Conservation (phyloP, 345 rosid species). For the Boechera divaricarpa region DNA sequence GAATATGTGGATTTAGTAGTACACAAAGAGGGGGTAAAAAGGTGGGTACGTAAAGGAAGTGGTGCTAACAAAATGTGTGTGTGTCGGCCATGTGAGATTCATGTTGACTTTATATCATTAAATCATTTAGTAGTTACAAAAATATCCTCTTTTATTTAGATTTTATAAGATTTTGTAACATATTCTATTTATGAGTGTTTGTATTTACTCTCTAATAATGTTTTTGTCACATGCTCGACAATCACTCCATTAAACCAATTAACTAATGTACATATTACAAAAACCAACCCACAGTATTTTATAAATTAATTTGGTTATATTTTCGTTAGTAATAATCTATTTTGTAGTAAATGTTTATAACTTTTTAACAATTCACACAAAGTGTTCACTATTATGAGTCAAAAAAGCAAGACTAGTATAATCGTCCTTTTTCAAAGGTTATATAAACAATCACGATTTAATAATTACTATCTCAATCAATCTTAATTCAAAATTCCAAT, state of each 20-base stretch:
- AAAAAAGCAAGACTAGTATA: constrained; percentile 25
- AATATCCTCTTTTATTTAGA: constrained; percentile 3
- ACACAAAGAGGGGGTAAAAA: constrained; percentile 5
- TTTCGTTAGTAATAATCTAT: constrained; percentile 1
- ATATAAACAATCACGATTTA: constrained; percentile 38
- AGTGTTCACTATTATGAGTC: constrained; percentile 24
- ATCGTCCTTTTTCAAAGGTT: constrained; percentile 20
- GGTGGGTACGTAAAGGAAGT: constrained; percentile 34
- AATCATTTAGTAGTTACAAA: constrained; percentile 32
- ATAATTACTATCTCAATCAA: constrained; percentile 41
- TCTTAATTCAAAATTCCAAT: constrained; percentile 36
- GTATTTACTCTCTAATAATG: constrained; percentile 27
- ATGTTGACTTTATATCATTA: constrained; percentile 44
- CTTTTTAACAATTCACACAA: constrained; percentile 18
- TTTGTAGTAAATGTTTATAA: neutral
- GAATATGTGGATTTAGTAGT: constrained; percentile 34
- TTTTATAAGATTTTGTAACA: constrained; percentile 30
- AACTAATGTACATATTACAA: neutral
- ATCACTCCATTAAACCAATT: constrained; percentile 31
- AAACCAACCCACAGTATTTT: neutral
- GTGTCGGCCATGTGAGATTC: constrained; percentile 66
- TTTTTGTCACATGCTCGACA: constrained; percentile 35
- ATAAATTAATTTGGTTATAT: neutral
- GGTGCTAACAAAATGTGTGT: constrained; percentile 35
- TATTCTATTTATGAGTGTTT: constrained; percentile 20